Evolutionary conservation across 2,329 filamentous ascomycete species (phyloP), one percentile per base, ranked within the genome.

Genomic region (Chrysoporthe puriensis): DNA sequence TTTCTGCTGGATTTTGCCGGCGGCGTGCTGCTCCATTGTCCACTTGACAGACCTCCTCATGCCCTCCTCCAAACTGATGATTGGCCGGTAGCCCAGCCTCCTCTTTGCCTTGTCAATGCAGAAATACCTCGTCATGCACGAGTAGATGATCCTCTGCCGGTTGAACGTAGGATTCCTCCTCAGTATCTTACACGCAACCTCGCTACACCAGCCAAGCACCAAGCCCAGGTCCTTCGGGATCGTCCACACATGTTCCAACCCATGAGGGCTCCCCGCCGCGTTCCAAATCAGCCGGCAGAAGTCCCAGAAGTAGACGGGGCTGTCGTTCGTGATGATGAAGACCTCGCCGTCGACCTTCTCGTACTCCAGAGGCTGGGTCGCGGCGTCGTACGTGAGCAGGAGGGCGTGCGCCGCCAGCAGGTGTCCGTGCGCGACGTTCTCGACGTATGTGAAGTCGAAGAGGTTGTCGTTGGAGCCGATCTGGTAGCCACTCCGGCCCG

Each of bases 221-320:
- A 87, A 74, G 66, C 86, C 87, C 50, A 86, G 62, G 60, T 83
- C 82, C 68, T 81, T 81, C 59, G 83, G 78, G 71, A 91, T 81
- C 6, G 78, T 76, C 85, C 87, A 88, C 64, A 86, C 85, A 71
- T 84, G 80, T 62, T 83, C 82, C 5, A 82, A 84, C 26, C 86
- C 86, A 67, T 79, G 79, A 8, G 80, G 76, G 66, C 78, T 82
- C 46, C 88, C 88, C 13, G 86, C 86, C 54, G 83, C 84, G 71
- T 81, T 81, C 93, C 93, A 98, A 59, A 97, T 85, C 50, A 89
- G 88, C 52, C 92, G 86, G 68, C 91, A 88, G 76, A 96, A 91
- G 79, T 97, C 93, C 89, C 96, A 96, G 79, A 97, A 96, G 77
- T 95, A 95, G 26, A 96, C 84, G 5, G 95, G 95, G 73, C 88